Base-by-base conservation (phyloP, 1,139 yeast species). In the Suhomyces wounanorum region DNA sequence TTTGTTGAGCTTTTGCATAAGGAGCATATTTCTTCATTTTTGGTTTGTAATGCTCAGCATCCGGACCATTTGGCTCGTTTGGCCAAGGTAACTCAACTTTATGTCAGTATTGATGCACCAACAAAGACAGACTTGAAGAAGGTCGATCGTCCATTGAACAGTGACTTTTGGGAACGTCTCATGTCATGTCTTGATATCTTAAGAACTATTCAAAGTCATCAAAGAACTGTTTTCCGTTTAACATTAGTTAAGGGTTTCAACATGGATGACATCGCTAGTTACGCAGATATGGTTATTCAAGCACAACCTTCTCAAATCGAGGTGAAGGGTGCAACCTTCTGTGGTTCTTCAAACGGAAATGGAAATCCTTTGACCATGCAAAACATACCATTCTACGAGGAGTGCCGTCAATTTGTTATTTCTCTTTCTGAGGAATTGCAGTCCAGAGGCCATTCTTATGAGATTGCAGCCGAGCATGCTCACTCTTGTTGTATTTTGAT, bases 11-110 rank as follows among this genome's bases (percentile, higher is more conserved):
- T 91, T 84, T 74, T 92, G 49, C 97, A 91, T 62, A 85, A 81
- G 40, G 79, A 83, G 62, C 85, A 81, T 44, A 91, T 91, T 45
- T 87, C 96, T 2, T 85, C 96, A 50, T 91, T 91, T 68, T 77
- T 91, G 63, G 97, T 91, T 14, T 91, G 97, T 72, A 91, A 91
- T 66, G 97, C 97, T 9, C 97, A 91, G 70, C 97, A 91, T 68
- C 97, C 97, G 1, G 92, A 86, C 53, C 87, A 90, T 55, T 75
- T 91, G 56, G 84, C 81, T 23, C 77, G 78, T 8, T 73, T 91
- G 62, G 69, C 80, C 26, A 86, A 85, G 60, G 97, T 91, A 5
- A 91, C 97, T 0, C 97, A 91, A 69, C 76, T 91, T 49, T 91
- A 91, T 62, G 97, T 91, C 18, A 88, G 96, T 51, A 91, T 91